Base-by-base conservation (phyloP, 345 rosid genomes). In the Salix arbutifolia region DNA sequence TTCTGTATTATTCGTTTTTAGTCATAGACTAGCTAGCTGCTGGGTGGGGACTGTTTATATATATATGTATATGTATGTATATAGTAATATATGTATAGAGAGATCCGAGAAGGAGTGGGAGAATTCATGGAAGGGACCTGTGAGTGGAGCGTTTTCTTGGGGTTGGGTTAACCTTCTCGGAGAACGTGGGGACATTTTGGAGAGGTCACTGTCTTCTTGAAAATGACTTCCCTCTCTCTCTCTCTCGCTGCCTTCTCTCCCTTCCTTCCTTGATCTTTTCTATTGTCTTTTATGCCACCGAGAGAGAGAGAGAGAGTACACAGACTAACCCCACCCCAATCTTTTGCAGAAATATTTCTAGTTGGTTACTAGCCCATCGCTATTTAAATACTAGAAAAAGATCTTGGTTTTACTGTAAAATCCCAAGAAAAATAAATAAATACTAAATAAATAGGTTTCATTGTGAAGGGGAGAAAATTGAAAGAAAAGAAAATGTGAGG, bases 121-220 rank as follows among this genome's bases (percentile, higher is more conserved):
- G 70, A 71, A 67, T 82, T 8, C 33, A 4, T 69, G 83, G 76
- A 53, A 73, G 76, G 11, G 84, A 78, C 80, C 8, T 38, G 4
- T 71, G 64, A 80, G 72, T 67, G 81, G 40, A n/a, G 7, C 40
- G 33, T 42, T 30, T 69, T 64, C 19, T 44, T 8, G 26, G 53
- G 53, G 52, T 14, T 33, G 46, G 30, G 48, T 35, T 16, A 42
- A 6, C n/a, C 35, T 26, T 48, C 18, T 42, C 2, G 19, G 31
- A 26, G 52, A 21, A 40, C 6, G 77, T 71, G 33, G 56, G 42
- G 58, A 23, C n/a, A 19, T 21, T 11, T 33, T 10, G 68, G 30
- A 11, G 26, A 48, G 62, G 78, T 73, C 84, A 30, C 25, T 79
- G 62, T 81, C 81, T 60, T 53, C 9, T 67, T 56, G 79, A 84